Conservation (phyloP, 164 flowering plant genomes). For the Vitis cinerea region DNA sequence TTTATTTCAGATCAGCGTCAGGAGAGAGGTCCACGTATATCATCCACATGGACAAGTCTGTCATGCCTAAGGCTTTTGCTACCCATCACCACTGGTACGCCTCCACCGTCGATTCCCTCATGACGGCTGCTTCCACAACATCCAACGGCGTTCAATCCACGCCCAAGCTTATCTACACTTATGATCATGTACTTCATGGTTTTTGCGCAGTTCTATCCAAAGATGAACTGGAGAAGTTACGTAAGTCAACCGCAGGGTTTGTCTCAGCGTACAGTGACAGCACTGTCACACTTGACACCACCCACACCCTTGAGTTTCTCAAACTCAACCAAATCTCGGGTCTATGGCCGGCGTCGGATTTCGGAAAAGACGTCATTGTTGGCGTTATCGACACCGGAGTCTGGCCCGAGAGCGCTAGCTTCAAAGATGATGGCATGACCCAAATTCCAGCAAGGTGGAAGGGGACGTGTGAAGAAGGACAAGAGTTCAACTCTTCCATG, state of each 20-base stretch:
- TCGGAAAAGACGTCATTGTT: conserved; percentile 54
- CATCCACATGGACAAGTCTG: conserved; percentile 60
- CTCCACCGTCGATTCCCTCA: conserved; percentile 30
- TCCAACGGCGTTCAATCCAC: background rate
- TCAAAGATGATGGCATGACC: conserved; percentile 51
- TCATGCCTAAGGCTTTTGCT: conserved; percentile 44
- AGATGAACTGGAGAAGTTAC: conserved; percentile 25
- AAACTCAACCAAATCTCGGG: conserved; percentile 35
- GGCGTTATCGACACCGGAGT: conserved; percentile 67
- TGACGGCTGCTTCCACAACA: background rate
- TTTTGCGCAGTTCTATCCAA: conserved; percentile 39
- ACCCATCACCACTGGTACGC: conserved; percentile 43
- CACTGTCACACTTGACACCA: conserved; percentile 37
- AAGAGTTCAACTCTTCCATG: conserved; percentile 43
- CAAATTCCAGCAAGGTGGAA: conserved; percentile 55
- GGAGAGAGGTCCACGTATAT: conserved; percentile 34
- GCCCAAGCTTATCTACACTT: conserved; percentile 31
- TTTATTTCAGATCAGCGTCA: background rate
- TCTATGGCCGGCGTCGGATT: conserved; percentile 54
- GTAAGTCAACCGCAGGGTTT: conserved; percentile 28
- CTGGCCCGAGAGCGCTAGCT: conserved; percentile 75
- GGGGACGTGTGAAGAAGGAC: conserved; percentile 50
- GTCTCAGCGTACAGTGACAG: conserved; percentile 35
- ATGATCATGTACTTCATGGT: conserved; percentile 45
- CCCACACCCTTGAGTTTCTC: conserved; percentile 52